Base-by-base conservation (phyloP, 805 yeast species). In the Lachancea cidri region DNA sequence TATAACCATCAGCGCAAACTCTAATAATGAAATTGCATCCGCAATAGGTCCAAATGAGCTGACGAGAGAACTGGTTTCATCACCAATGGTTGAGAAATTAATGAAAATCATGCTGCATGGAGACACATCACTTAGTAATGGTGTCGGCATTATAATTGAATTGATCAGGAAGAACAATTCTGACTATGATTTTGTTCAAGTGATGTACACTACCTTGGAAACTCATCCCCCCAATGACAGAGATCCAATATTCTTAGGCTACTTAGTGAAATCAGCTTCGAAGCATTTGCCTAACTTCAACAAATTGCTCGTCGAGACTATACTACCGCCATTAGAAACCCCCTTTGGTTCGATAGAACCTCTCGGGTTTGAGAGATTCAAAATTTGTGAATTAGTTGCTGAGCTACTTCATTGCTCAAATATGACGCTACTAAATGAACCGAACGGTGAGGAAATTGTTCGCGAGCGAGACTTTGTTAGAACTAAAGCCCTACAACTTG, bases 31-130 rank as follows among this genome's bases (percentile, higher is more conserved):
- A 44, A 83, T 81, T 51, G 84, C 87, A 34, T 84, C 95, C 2
- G 85, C 95, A 7, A 86, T 93, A 41, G 98, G 98, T 1, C 98
- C 98, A 2, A 93, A 93, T 58, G 96, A 87, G 58, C 71, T 93
- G 29, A 87, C 96, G 2, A 74, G 98, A 49, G 91, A 91, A 61
- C 71, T 93, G 24, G 97, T 89, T 11, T 82, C 94, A 14, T 80
- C 80, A 32, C 72, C 75, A 30, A 76, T 85, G 45, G 74, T 88
- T 51, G 69, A 74, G 44, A 72, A 74, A 45, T 69, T 93, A 49
- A 84, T 89, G 18, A 65, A 77, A 15, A 78, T 85, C 48, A 93
- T 93, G 85, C 73, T 91, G 41, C 55, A 69, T 44, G 86, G 87
- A 41, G 95, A 95, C 35, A 81, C 89, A 25, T 95, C 96, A 1